Base-by-base conservation (phyloP, 371 early-diverging fungal species). In the Mortierella sp. region DNA sequence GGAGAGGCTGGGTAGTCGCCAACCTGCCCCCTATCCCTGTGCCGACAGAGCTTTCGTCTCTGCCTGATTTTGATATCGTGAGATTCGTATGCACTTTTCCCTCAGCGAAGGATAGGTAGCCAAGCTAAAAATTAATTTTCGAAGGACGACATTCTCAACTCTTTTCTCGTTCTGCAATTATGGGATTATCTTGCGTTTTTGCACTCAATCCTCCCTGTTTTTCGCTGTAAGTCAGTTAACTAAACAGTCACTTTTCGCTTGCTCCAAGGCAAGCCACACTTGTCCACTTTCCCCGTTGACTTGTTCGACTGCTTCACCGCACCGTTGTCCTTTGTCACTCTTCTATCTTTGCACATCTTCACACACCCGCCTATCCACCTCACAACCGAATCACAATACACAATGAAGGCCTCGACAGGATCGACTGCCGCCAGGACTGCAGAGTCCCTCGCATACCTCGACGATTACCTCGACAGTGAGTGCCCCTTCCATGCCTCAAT, bases 391-490 rank as follows among this genome's bases (percentile, higher is more conserved):
- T 6, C 29, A 22, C 29, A 22, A 9, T 29, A 53, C 61, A 68
- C 24, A 63, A 88, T 87, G 87, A 88, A 85, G 61, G 45, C 82
- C 14, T 66, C 87, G 29, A 55, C 79, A 40, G 78, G 71, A 24
- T 69, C 86, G 26, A 71, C 82, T 19, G 70, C 74, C 19, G 64
- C 71, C 6, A 71, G 73, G 65, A 58, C 68, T 63, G 80, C 85
- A 44, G 91, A 91, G 66, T 89, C 87, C 55, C 77, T 92, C 41
- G 85, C 92, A 24, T 94, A 95, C 71, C 89, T 95, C 43, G 95
- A 97, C 85, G 97, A 97, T 71, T 97, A 97, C 79, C 88, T 97
- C 40, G 97, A 97, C 86, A 95, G 96, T 96, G 40, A 64, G 50
- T 26, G 16, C 31, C 48, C 31, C 41, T 58, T 29, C 14, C 40